Evolutionary conservation across 805 yeast genomes (phyloP).

Genomic region (Zygosaccharomyces kombuchaensis): DNA sequence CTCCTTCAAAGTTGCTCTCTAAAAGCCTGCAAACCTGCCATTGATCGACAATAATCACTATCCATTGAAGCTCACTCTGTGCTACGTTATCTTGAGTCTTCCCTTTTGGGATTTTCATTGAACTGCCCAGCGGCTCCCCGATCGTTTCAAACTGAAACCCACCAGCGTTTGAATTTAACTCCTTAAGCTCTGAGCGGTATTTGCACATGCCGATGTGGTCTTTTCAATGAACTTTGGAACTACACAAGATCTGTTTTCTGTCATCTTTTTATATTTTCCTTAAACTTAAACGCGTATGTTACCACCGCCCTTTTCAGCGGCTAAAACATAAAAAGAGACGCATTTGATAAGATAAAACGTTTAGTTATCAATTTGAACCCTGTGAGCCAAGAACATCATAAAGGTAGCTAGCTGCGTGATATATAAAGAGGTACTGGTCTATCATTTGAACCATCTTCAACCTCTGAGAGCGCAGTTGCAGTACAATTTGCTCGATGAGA

Average conservation of each 20-base stretch:
- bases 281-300: not conserved
- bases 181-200: not conserved
- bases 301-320: not conserved
- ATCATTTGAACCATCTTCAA: conserved; percentile 36
- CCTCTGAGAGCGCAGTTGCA: conserved; percentile 33
- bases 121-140: not conserved
- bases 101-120: not conserved
- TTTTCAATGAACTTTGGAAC: not conserved
- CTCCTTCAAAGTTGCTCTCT: not conserved
- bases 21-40: not conserved
- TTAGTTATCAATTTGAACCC: not conserved
- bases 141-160: not conserved
- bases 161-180: not conserved
- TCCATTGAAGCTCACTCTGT: not conserved
- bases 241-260: not conserved
- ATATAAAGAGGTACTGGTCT: conserved; percentile 34
- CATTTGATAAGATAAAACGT: not conserved
- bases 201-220: not conserved
- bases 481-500: conserved; percentile 33
- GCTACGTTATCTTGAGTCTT: not conserved
- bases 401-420: conserved; percentile 31
- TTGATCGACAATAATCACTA: not conserved
- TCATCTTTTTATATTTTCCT: not conserved
- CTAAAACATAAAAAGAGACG: not conserved
- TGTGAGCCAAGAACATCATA: conserved; percentile 5